Conservation (phyloP, 495 filamentous ascomycete species). For the Aspergillus ellipticus region DNA sequence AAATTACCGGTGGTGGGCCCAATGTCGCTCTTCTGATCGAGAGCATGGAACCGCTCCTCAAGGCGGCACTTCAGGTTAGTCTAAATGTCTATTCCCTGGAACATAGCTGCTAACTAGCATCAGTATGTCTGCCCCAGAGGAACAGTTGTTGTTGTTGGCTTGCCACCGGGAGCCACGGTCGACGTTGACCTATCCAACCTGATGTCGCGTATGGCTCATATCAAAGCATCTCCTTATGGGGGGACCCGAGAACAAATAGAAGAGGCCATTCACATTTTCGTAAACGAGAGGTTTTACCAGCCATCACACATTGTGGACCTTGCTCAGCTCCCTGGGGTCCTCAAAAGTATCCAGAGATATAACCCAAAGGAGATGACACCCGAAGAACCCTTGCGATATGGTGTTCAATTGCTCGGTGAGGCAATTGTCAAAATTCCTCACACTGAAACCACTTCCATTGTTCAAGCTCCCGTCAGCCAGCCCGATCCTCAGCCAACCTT, state of each 20-base stretch:
- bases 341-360: background rate
- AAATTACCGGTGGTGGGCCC: constrained; percentile 63
- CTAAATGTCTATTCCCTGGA: background rate
- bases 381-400: background rate
- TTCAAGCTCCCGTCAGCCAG: background rate
- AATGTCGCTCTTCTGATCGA: constrained; percentile 76
- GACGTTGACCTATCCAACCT: background rate
- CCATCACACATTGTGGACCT: background rate
- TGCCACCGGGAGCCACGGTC: background rate
- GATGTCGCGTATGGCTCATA: background rate
- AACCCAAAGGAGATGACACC: background rate
- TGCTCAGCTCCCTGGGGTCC: background rate
- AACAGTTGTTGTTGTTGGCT: constrained; percentile 8
- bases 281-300: background rate
- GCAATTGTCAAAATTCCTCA: background rate
- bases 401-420: background rate
- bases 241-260: background rate
- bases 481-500: background rate
- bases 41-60: constrained; percentile 74
- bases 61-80: constrained; percentile 59
- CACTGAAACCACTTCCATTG: background rate
- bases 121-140: constrained; percentile 10
- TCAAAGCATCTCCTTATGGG: background rate
- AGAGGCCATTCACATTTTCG: background rate
- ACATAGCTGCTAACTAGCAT: background rate